Evolutionary conservation across 176 grass and related monocot genomes (phyloP), one percentile per base, ranked within the genome.

Genomic region (Eleusine coracana): DNA sequence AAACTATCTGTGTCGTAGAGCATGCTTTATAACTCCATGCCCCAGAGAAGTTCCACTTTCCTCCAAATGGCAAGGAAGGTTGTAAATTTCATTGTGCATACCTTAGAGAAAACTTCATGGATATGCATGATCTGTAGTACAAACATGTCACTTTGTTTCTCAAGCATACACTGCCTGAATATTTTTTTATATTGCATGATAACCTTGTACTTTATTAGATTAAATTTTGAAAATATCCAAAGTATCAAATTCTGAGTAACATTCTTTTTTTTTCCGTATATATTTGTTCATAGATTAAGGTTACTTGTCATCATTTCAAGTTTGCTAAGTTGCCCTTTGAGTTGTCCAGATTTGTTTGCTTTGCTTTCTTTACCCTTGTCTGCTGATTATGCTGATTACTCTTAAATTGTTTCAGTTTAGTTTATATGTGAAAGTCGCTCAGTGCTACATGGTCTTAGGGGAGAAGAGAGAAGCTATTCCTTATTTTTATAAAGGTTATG

Each of bases 401-500:
- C 5, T 0, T 36, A 58, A 79, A 5, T 77, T 83, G 86, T 41
- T 88, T 61, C 94, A 97, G 88, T 91, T 88, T 78, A 68, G 66
- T 52, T 91, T 88, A 27, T 88, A 83, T 90, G 66, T 89, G 71
- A 95, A 95, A 88, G 79, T 91, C 54, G 96, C 90, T 85, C 75
- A 86, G 85, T 98, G 96, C 88, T 95, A 88, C 89, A 85, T 91
- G 70, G 76, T 84, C 58, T 37, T 91, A 71, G 79, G 85, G 85
- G 89, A 95, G 58, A 89, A 82, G 66, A 77, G 66, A 65, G 89
- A 93, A 73, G 92, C 96, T 54, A 79, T 93, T 80, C 68, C 82
- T 60, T 98, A 91, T 85, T 94, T 95, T 68, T 91, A 93, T 71
- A 85, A 90, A 98, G 93, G 93, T 96, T 83, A 39, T 84, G 23